A percentile compares a stretch with the other conserved stretches of the same genome.
Evolutionary conservation across 768 basidiomycete species (phyloP).

Genomic region (Tylopilus vinaceipallidus): DNA sequence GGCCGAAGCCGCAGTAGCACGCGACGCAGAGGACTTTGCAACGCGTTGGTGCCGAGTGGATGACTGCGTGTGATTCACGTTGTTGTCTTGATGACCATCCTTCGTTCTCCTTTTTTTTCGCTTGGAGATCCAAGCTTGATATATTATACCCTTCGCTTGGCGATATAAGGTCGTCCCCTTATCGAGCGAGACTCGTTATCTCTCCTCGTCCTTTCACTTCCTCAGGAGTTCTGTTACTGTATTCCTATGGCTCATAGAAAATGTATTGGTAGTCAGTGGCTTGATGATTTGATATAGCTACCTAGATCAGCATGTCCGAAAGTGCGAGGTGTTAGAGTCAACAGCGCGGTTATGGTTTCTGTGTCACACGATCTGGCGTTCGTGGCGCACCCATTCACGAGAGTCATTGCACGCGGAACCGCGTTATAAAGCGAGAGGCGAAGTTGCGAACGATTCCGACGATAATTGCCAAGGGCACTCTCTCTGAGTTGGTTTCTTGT

Average conservation of each 20-base stretch:
- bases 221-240: constrained; percentile 12
- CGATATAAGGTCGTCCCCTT: constrained; percentile 6
- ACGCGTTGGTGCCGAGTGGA: constrained; percentile 10
- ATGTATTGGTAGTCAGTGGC: constrained; percentile 22
- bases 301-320: neutral
- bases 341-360: too few species aligned
- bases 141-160: neutral
- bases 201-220: neutral
- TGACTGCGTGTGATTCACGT: constrained; percentile 12
- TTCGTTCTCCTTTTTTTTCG: too few species aligned
- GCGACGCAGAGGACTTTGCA: constrained; percentile 18
- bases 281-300: neutral
- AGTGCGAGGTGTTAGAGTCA: neutral
- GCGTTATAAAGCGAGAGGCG: too few species aligned
- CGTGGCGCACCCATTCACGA: too few species aligned
- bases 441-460: too few species aligned
- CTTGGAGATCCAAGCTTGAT: neutral
- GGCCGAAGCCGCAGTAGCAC: constrained; percentile 8
- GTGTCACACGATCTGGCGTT: too few species aligned
- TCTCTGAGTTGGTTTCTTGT: too few species aligned
- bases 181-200: constrained; percentile 2
- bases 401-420: too few species aligned
- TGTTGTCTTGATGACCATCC: neutral
- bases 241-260: constrained; percentile 21
- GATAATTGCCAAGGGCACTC: too few species aligned